A percentile compares a stretch with the other conserved stretches of the same genome.
These are phyloP conservation scores for Penicillium cataractarum DNA, from an alignment of 495 filamentous ascomycete genomes.

Conservation along the genomic window DNA sequence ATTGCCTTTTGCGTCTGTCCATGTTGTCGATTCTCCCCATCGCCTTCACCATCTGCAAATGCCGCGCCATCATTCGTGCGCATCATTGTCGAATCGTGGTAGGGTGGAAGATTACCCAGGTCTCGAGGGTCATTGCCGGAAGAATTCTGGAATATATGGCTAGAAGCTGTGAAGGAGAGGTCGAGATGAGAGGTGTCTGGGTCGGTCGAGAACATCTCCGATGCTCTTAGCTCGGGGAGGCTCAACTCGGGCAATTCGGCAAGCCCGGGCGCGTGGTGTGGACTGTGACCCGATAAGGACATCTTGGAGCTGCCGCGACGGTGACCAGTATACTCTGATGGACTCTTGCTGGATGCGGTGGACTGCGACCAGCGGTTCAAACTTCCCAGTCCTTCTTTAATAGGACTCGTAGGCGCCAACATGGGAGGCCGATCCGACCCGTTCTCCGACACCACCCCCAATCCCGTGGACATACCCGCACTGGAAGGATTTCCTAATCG, in stretches of 20 bases:
- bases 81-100: conserved; percentile 11
- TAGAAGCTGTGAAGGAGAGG: conserved; percentile 30
- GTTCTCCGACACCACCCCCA: conserved; percentile 27
- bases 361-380: conserved; percentile 85
- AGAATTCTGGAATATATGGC: conserved; percentile 25
- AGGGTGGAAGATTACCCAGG: conserved; percentile 7
- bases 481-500: conserved; percentile 25
- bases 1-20: conserved; percentile 80
- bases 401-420: conserved; percentile 40
- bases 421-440: conserved; percentile 16
- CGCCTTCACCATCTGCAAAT: conserved; percentile 32
- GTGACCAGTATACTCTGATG: conserved; percentile 46
- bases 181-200: conserved; percentile 25
- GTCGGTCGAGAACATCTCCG: conserved; percentile 26
- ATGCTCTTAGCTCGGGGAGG: conserved; percentile 27
- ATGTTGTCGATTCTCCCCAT: conserved; percentile 39
- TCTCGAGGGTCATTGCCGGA: conserved; percentile 21
- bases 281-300: conserved; percentile 47
- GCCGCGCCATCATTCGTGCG: conserved; percentile 33
- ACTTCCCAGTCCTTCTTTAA: conserved; percentile 69
- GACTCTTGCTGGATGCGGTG: conserved; percentile 68
- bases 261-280: conserved; percentile 13
- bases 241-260: conserved; percentile 26
- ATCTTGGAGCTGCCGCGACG: conserved; percentile 57
- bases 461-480: conserved; percentile 23